Base-by-base conservation (phyloP, 202 grass and related monocot species). In the Schoenoplectus triqueter region DNA sequence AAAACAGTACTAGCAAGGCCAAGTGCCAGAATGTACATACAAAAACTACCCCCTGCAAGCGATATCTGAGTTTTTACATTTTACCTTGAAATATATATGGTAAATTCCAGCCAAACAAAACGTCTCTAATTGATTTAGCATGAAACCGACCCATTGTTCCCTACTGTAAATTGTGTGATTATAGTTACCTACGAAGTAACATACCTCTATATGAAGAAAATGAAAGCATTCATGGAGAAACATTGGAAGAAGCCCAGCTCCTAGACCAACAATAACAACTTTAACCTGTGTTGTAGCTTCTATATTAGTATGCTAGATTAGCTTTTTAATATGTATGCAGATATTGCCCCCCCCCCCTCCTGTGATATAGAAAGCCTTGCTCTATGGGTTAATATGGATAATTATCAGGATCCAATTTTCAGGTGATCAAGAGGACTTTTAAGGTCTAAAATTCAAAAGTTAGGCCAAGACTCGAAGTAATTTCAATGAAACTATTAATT, bases 181-280 rank as follows among this genome's bases (percentile, higher is more conserved):
- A 31, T 31, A 75, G 3, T 75, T 55, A 76, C 10, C 21, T 55
- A 75, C 72, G 54, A 66, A 21, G 50, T 59, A 20, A 51, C 51
- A 84, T 87, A 95, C 95, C 93, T 95, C 87, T 79, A 98, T 87
- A 88, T 98, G 81, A 64, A 95, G 14, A 83, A 92, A 93, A 59
- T 90, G 89, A 69, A 98, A 87, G 86, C 91, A 93, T 87, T 78
- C 90, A 82, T 76, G 95, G 84, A 98, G 91, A 95, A 95, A 98
- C 92, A 98, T 98, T 68, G 95, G 95, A 52, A 95, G 87, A 90
- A 86, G 88, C 42, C 95, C 95, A 80, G 95, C 93, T 92, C 93
- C 95, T 87, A 98, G 91, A 66, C 95, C 95, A 80, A 98, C 51
- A 66, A 98, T 68, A 47, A 89, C 86, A 75, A 88, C 89, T 75